A percentile compares a stretch with the other conserved stretches of the same genome.
Conservation (phyloP, 1,139 yeast species). For the Debaryomyces psychrophilus region DNA sequence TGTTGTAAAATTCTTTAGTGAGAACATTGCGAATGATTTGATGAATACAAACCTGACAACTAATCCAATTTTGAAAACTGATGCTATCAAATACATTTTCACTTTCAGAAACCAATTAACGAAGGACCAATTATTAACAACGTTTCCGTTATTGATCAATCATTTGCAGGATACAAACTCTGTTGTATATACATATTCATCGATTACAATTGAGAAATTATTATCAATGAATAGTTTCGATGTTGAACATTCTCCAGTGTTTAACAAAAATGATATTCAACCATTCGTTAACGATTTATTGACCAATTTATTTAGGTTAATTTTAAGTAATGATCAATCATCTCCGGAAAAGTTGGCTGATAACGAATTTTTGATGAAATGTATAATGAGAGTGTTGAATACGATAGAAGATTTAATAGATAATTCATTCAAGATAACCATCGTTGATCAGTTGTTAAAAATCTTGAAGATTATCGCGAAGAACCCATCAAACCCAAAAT, state of each 20-base stretch:
- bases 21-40: constrained; percentile 81
- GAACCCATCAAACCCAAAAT: constrained; percentile 94
- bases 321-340: constrained; percentile 36
- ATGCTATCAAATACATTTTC: constrained; percentile 88
- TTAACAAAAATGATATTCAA: constrained; percentile 69
- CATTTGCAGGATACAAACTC: constrained; percentile 67
- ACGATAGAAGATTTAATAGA: constrained; percentile 68
- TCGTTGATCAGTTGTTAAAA: constrained; percentile 66
- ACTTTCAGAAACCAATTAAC: constrained; percentile 91
- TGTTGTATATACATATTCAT: constrained; percentile 90
- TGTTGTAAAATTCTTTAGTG: constrained; percentile 81
- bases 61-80: constrained; percentile 82
- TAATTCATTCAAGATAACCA: constrained; percentile 42
- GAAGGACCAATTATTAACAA: constrained; percentile 75
- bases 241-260: constrained; percentile 54
- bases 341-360: constrained; percentile 93
- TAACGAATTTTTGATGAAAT: constrained; percentile 89
- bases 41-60: constrained; percentile 41
- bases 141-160: constrained; percentile 77
- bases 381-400: constrained; percentile 80
- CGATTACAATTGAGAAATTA: constrained; percentile 88
- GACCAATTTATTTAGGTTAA: constrained; percentile 65
- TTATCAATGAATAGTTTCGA: constrained; percentile 69
- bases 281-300: constrained; percentile 55
- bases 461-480: constrained; percentile 73